Base-by-base conservation (phyloP, 805 yeast genomes). In the Schizosaccharomyces octosporus region DNA sequence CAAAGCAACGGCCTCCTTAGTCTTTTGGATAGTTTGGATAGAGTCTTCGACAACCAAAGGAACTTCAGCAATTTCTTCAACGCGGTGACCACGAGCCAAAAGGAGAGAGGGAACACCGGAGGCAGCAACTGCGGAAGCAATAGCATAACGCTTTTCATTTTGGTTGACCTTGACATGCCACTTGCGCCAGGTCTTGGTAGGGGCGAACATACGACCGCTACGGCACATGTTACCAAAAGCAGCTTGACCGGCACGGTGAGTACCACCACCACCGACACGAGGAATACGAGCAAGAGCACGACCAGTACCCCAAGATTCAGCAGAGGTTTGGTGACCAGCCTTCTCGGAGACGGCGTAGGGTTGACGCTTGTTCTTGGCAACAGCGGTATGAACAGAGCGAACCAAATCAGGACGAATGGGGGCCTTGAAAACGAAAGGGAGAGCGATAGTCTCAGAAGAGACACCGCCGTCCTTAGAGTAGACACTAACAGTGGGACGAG, bases 171-270 rank as follows among this genome's bases (percentile, higher is more conserved):
- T 93, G 74, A 93, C 95, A 88, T 93, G 95, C 98, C 98, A 93
- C 81, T 84, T 90, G 86, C 98, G 88, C 98, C 98, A 93, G 79
- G 95, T 89, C 84, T 93, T 93, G 79, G 98, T 93, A 78, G 98
- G 98, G 79, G 98, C 97, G 76, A 93, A 93, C 97, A 93, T 93
- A 81, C 98, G 95, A 82, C 98, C 98, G 78, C 97, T 97, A 80
- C 98, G 90, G 84, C 98, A 93, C 98, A 93, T 93, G 93, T 93
- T 93, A 85, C 98, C 98, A 84, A 93, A 93, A 76, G 98, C 98
- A 78, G 88, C 98, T 81, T 93, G 98, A 79, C 98, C 98, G 69
- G 97, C 81, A 81, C 98, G 89, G 93, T 88, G 96, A 77, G 98
- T 93, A 86, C 98, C 98, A 77, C 95, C 89, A 82, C 98, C 98